Base-by-base conservation (phyloP, 2,329 filamentous ascomycete genomes). In the Claviceps sp. region DNA sequence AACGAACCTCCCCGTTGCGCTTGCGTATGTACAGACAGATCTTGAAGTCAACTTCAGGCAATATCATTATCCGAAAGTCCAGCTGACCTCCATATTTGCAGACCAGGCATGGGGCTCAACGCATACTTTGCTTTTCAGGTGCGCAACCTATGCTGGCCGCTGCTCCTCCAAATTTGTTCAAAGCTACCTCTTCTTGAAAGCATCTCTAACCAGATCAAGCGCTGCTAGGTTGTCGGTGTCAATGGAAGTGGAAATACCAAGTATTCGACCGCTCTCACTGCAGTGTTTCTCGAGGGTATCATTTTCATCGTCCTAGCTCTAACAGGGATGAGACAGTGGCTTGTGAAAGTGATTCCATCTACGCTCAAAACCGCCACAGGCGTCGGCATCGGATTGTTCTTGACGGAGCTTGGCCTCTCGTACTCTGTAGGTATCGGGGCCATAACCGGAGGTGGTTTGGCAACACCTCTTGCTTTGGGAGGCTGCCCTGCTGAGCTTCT, bases 381-480 rank as follows among this genome's bases (percentile, higher is more conserved):
- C 19, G 81, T 82, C 4, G 81, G 81, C 2, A 84, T 84, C 41
- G 81, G 81, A 2, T 68, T 84, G 40, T 82, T 83, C 57, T 69
- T 84, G 24, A 82, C 80, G 0, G 74, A 81, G 56, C 81, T 81
- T 55, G 81, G 81, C 1, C 72, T 84, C 57, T 88, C 86, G 0
- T 93, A 93, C 64, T 83, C 81, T 22, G 82, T 86, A 46, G 89
- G 89, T 52, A 90, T 95, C 60, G 89, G 89, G 16, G 76, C 87
- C 37, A 82, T 95, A 55, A 89, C 85, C 0, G 88, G 88, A 30
- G 80, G 80, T 4, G 65, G 64, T 13, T 65, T 65, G 22, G 73
- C 77, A 1, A 89, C 87, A 0, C 89, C 89, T 0, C 73, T 93
- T 34, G 78, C 87, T 39, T 74, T 95, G 45, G 89, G 81, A 1